Evolutionary conservation across 192 early-diverging fungal genomes (phyloP).

Genomic region (Gigaspora rosea): DNA sequence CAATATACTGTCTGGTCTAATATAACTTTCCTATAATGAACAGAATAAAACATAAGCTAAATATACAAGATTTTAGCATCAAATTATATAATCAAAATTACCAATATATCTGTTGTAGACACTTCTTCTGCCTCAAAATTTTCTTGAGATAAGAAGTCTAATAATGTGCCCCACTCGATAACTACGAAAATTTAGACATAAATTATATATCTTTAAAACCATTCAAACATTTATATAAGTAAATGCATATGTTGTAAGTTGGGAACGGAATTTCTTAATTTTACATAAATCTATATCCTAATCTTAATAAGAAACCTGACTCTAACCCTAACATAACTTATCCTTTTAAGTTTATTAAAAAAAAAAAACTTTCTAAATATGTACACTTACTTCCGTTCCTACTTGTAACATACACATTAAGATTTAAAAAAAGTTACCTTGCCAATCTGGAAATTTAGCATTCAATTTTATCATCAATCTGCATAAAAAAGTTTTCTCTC

Average conservation of each 20-base stretch:
- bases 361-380: too few species aligned
- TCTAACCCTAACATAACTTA: too few species aligned
- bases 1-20: slow-evolving; percentile 32
- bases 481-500: slow-evolving; percentile 41
- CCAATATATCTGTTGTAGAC: slow-evolving; percentile 28
- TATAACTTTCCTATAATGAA: slow-evolving; percentile 28
- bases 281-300: too few species aligned
- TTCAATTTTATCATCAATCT: slow-evolving; percentile 59
- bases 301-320: too few species aligned
- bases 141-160: slow-evolving; percentile 24
- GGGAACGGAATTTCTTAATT: too few species aligned
- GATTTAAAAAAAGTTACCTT: slow-evolving; percentile 25
- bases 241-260: too few species aligned
- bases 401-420: not conserved
- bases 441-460: slow-evolving; percentile 57
- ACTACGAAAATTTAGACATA: not conserved
- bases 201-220: not conserved
- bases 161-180: slow-evolving; percentile 27
- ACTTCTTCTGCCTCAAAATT: slow-evolving; percentile 16
- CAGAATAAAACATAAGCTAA: not conserved
- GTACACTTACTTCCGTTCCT: too few species aligned
- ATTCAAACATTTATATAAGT: too few species aligned
- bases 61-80: too few species aligned
- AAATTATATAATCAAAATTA: not conserved
- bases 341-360: too few species aligned